Evolutionary conservation across 257 asterid genomes (phyloP), one percentile per base, ranked within the genome.

Genomic region (Avicennia marina): DNA sequence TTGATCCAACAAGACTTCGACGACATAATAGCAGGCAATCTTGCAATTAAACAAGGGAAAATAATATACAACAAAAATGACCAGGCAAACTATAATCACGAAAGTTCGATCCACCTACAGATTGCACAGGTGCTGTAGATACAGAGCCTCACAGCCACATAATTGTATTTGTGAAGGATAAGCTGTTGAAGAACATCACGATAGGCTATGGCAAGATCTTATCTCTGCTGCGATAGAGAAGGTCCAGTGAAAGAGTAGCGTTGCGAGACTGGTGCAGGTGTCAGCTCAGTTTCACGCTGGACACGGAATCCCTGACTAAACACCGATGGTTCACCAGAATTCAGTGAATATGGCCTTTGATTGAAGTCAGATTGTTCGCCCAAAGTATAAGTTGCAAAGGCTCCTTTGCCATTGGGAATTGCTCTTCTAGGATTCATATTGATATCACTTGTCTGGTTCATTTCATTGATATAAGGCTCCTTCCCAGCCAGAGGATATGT

Each of bases 231-330:
- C 0, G 76, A 64, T 1, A 48, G 64, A 64, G 86, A 66, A 13
- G 85, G 90, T 18, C 83, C 94, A 2, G 69, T 80, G 64, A 80
- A 82, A 40, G 95, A 69, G 67, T 87, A 81, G 51, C 84, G 79
- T n/a, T 71, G 65, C 10, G 87, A 79, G 51, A 78, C 86, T 7
- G 84, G 78, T 13, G 80, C 49, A 24, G 83, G 33, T 4, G 53
- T 12, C 60, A 62, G 19, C 38, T 74, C 78, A 56, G 65, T 62
- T 19, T 52, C 63, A 11, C 25, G 69, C 26, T 46, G 74, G 25
- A 53, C 71, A 72, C 46, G n/a, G n/a, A n/a, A n/a, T n/a, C n/a
- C n/a, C n/a, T 48, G 68, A 60, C 52, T 54, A 49, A 49, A 11
- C 4, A 60, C 71, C 32, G 80, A 58, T 27, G 74, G 63, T 50